Evolutionary conservation across 2,329 filamentous ascomycete genomes (phyloP).

Genomic region (Aspergillus caelatus): DNA sequence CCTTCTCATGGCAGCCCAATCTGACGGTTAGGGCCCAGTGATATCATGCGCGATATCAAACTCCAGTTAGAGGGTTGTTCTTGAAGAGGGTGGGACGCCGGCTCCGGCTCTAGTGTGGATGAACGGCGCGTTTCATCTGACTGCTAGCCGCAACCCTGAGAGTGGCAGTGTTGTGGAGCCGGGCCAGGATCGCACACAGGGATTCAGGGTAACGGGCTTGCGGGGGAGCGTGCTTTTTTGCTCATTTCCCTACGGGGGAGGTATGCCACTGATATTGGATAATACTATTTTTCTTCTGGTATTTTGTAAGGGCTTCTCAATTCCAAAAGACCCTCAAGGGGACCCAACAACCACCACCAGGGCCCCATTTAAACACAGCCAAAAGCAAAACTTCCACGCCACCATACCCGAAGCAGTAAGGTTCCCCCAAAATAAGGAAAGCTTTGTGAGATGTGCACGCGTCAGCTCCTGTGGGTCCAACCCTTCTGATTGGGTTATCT

Average conservation of each 20-base stretch:
- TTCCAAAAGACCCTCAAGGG: neutral
- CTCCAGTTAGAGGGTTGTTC: neutral
- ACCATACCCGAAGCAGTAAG: conserved; percentile 4
- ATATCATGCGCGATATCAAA: conserved; percentile 6
- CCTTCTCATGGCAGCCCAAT: conserved; percentile 1
- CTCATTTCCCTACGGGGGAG: neutral
- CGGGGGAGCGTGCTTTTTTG: conserved; percentile 22
- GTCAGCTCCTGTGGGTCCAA: conserved; percentile 33
- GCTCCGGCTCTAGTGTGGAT: neutral
- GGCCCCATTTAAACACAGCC: neutral
- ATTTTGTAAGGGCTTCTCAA: neutral
- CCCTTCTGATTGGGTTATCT: conserved; percentile 32
- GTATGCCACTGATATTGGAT: neutral
- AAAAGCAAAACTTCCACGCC: conserved; percentile 10
- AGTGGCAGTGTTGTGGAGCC: conserved; percentile 33
- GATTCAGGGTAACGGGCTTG: conserved; percentile 31
- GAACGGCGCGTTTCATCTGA: conserved; percentile 34
- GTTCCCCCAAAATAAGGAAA: conserved; percentile 9
- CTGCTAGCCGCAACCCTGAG: conserved; percentile 35
- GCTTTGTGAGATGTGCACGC: conserved; percentile 34
- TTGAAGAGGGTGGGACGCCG: neutral
- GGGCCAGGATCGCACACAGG: conserved; percentile 36
- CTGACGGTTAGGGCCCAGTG: conserved; percentile 1
- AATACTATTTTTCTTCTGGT: neutral
- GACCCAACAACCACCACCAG: neutral